Conservation (phyloP, 2,329 filamentous ascomycete species). For the Sporothrix brasiliensis region DNA sequence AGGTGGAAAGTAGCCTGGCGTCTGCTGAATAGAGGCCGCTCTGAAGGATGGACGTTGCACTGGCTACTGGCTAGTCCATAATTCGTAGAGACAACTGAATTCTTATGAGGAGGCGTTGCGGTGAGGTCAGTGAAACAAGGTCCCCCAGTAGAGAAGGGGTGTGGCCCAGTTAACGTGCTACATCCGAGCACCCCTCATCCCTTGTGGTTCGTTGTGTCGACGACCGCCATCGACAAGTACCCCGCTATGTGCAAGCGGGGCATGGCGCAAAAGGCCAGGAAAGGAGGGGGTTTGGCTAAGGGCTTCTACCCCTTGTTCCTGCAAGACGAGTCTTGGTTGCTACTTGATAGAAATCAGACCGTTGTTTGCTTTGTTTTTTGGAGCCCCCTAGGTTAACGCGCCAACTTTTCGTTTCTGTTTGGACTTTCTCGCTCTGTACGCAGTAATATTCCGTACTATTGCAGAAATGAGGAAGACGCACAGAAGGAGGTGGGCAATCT, state of each 20-base stretch:
- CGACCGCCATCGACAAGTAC: slow-evolving; percentile 14
- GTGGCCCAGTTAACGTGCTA: slow-evolving; percentile 26
- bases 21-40: too few relatives aligned
- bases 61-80: not conserved
- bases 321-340: too few relatives aligned
- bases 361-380: not conserved
- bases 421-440: too few relatives aligned
- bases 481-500: not conserved
- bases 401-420: slow-evolving; percentile 1
- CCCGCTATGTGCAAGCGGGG: slow-evolving; percentile 30
- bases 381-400: not conserved
- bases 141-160: slow-evolving; percentile 19
- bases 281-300: slow-evolving; percentile 24
- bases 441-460: not conserved
- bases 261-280: slow-evolving; percentile 28
- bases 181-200: slow-evolving; percentile 1
- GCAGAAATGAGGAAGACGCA: not conserved
- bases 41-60: not conserved
- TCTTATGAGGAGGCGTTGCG: slow-evolving; percentile 17
- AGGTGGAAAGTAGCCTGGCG: too few relatives aligned
- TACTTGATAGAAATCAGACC: too few relatives aligned
- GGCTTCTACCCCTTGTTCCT: slow-evolving; percentile 18
- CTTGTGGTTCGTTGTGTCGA: not conserved
- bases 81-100: not conserved
- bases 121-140: slow-evolving; percentile 29